Conservation (phyloP, 768 basidiomycete species). For the Suillus variegatus region DNA sequence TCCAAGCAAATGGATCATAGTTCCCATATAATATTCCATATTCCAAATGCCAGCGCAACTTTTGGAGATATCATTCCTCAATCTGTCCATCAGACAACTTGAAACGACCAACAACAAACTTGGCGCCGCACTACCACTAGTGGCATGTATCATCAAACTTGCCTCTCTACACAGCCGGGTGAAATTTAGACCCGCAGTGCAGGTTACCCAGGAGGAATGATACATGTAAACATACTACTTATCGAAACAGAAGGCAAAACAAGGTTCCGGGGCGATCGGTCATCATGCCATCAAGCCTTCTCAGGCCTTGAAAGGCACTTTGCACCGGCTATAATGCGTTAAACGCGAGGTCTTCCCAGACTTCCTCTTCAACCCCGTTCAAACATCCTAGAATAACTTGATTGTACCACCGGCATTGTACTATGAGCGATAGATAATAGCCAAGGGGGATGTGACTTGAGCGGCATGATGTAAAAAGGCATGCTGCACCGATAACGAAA, state of each 20-base stretch:
- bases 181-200: conserved; percentile 1
- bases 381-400: conserved; percentile 28
- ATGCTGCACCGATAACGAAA: conserved; percentile 20
- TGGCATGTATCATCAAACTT: not conserved
- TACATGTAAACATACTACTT: conserved; percentile 2
- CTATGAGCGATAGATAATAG: conserved; percentile 1
- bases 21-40: conserved; percentile 6
- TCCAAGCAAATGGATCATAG: not conserved
- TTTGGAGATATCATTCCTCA: conserved; percentile 19
- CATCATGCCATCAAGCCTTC: conserved; percentile 17
- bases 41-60: not conserved
- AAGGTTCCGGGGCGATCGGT: conserved; percentile 32
- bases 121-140: not conserved
- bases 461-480: conserved; percentile 17
- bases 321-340: conserved; percentile 23
- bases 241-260: conserved; percentile 15
- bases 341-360: conserved; percentile 19
- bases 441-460: conserved; percentile 2
- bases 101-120: conserved; percentile 18
- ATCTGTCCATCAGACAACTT: conserved; percentile 5
- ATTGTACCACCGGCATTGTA: conserved; percentile 15
- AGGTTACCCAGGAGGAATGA: conserved; percentile 9
- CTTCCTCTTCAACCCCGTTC: conserved; percentile 14
- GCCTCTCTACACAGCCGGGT: conserved; percentile 1
- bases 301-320: conserved; percentile 15